A percentile compares a stretch with the other conserved stretches of the same genome.
Conservation (phyloP, 192 early-diverging fungal species). For the Podila clonocystis region DNA sequence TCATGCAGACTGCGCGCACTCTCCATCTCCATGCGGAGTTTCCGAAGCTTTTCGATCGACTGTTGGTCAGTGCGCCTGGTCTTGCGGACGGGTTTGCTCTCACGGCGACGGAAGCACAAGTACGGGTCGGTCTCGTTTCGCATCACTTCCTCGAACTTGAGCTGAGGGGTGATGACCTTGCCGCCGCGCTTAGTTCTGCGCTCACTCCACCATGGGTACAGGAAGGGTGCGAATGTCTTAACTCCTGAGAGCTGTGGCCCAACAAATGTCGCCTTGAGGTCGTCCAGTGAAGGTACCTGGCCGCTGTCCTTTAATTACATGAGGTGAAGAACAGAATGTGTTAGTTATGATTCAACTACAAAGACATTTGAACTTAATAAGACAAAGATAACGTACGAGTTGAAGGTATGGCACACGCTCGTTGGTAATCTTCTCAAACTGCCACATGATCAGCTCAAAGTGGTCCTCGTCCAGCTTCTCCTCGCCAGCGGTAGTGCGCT, state of each 20-base stretch:
- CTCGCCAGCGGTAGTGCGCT: conserved; percentile 15
- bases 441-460: conserved; percentile 84
- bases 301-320: conserved; percentile 32
- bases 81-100: conserved; percentile 88
- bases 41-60: conserved; percentile 86
- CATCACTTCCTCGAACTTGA: conserved; percentile 73
- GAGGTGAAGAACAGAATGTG: not conserved
- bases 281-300: conserved; percentile 49
- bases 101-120: conserved; percentile 96
- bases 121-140: conserved; percentile 90
- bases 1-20: conserved; percentile 81
- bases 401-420: conserved; percentile 61
- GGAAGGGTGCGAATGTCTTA: conserved; percentile 15
- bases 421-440: conserved; percentile 76
- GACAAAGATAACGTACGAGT: conserved; percentile 31
- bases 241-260: conserved; percentile 45
- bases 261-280: conserved; percentile 51
- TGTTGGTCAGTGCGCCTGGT: conserved; percentile 87
- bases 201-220: conserved; percentile 50
- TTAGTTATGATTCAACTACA: not conserved
- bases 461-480: conserved; percentile 70
- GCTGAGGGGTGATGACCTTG: conserved; percentile 63
- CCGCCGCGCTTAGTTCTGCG: conserved; percentile 44
- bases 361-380: not conserved
- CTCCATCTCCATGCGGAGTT: conserved; percentile 84